Evolutionary conservation across 1,284 basidiomycete genomes (phyloP).

Genomic region (Trametes pubescens): DNA sequence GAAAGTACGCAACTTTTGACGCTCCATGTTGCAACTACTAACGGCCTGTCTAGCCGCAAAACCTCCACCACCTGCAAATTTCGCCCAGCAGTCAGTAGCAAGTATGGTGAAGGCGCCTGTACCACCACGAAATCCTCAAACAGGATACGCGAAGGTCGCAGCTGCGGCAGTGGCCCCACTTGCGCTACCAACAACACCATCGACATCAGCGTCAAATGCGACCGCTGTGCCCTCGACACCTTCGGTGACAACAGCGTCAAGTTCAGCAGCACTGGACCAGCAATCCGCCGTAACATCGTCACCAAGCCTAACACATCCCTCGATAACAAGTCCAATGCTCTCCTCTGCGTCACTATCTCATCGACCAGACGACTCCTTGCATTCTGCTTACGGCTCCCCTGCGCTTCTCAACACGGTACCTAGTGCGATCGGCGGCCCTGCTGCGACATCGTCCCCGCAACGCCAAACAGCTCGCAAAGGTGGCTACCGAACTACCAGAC

Average conservation of each 20-base stretch:
- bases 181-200: slow-evolving; percentile 33
- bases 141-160: slow-evolving; percentile 90
- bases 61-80: slow-evolving; percentile 84
- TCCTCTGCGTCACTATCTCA: slow-evolving; percentile 80
- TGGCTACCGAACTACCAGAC: slow-evolving; percentile 15
- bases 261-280: slow-evolving; percentile 57
- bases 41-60: slow-evolving; percentile 55
- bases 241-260: slow-evolving; percentile 47
- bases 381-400: slow-evolving; percentile 74
- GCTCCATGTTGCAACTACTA: slow-evolving; percentile 17
- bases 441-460: slow-evolving; percentile 64
- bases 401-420: slow-evolving; percentile 73
- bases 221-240: slow-evolving; percentile 45
- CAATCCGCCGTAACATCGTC: slow-evolving; percentile 65
- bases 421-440: slow-evolving; percentile 60
- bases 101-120: slow-evolving; percentile 79
- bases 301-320: slow-evolving; percentile 82
- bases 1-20: slow-evolving; percentile 50
- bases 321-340: slow-evolving; percentile 79
- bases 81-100: slow-evolving; percentile 82
- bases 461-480: slow-evolving; percentile 35
- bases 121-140: slow-evolving; percentile 57
- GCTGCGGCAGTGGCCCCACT: slow-evolving; percentile 79
- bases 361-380: slow-evolving; percentile 74
- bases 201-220: slow-evolving; percentile 45